Base-by-base conservation (phyloP, 78 protist genomes). In the Dictyostelium brefeldianum region DNA sequence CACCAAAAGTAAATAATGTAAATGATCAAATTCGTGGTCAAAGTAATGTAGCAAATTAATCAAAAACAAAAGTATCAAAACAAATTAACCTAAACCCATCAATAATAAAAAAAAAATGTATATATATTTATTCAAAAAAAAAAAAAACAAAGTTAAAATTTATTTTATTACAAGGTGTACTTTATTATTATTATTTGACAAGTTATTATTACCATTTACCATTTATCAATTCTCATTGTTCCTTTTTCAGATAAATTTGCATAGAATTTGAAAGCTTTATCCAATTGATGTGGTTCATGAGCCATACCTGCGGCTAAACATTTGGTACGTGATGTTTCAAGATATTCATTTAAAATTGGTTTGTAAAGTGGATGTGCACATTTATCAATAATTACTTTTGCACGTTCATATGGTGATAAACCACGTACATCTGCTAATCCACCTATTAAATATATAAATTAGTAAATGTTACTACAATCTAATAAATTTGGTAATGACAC, bases 401-500 rank as follows among this genome's bases (percentile, higher is more conserved):
- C 93, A 18, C 93, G 57, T 36, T 87, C 93, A 12, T 36, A 75
- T 50, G 93, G 93, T 43, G 59, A 11, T 2, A 87, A 51, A 64
- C 93, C 93, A 29, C 93, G 29, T 10, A 87, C 48, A 87, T 87
- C 93, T 9, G 93, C 93, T 14, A 87, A 62, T 31, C 93, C 93
- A 50, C n/a, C n/a, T n/a, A n/a, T n/a, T n/a, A n/a, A n/a, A n/a
- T n/a, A n/a, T n/a, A n/a, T n/a, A n/a, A n/a, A n/a, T n/a, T n/a
- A n/a, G n/a, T n/a, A n/a, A n/a, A n/a, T n/a, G n/a, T n/a, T n/a
- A n/a, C n/a, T n/a, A n/a, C n/a, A n/a, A n/a, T n/a, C n/a, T n/a
- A n/a, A n/a, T n/a, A n/a, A n/a, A n/a, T n/a, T n/a, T n/a, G n/a
- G n/a, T n/a, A n/a, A n/a, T n/a, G n/a, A n/a, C n/a, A n/a, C n/a